Evolutionary conservation across 352 stramenopile species (phyloP).

Genomic region (Thalassiosira hispida): DNA sequence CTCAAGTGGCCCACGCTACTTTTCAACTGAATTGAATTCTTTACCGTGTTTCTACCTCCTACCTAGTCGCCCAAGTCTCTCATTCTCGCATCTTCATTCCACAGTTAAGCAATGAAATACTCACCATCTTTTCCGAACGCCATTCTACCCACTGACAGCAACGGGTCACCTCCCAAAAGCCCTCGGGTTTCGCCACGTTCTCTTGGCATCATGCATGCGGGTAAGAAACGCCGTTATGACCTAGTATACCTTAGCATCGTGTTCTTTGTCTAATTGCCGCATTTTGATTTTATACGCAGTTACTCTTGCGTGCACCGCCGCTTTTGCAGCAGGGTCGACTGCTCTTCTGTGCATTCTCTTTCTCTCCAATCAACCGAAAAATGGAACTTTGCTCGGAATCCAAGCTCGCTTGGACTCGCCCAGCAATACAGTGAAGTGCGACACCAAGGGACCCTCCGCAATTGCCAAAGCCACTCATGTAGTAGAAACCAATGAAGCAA

Average conservation of each 20-base stretch:
- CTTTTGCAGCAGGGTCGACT: constrained; percentile 29
- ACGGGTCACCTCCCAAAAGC: constrained; percentile 8
- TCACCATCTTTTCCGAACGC: not conserved
- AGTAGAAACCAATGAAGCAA: not conserved
- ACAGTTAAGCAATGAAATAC: constrained; percentile 7
- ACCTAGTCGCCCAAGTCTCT: no score
- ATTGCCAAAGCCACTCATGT: not conserved
- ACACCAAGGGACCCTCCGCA: not conserved
- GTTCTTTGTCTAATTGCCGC: not conserved
- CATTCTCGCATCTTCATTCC: no score
- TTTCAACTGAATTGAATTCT: no score
- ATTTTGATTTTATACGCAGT: constrained; percentile 16
- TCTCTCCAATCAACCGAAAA: constrained; percentile 10
- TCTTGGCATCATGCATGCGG: constrained; percentile 33
- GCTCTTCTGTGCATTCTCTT: constrained; percentile 32
- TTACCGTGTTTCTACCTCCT: no score
- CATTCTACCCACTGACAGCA: constrained; percentile 4
- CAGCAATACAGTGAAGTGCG: not conserved
- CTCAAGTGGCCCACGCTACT: no score
- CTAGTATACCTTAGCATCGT: not conserved
- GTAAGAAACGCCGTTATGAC: constrained; percentile 2
- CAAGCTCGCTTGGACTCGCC: not conserved
- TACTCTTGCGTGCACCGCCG: constrained; percentile 29
- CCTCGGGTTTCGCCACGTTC: constrained; percentile 5
- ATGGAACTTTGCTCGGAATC: not conserved